Base-by-base conservation (phyloP, 2,329 filamentous ascomycete genomes). In the Dryadomyces quercivorus region DNA sequence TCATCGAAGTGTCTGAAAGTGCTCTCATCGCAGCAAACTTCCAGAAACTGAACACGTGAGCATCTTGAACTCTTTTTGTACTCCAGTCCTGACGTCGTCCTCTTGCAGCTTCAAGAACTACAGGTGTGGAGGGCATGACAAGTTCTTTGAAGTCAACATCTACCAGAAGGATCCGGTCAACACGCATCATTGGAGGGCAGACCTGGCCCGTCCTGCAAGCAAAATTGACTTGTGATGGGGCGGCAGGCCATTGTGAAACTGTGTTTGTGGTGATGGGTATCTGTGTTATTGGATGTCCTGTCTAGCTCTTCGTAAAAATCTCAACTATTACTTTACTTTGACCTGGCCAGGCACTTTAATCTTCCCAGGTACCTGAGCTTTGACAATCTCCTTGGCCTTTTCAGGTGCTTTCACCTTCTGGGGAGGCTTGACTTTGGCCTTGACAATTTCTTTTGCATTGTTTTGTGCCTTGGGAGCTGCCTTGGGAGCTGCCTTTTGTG, bases 121-220 rank as follows among this genome's bases (percentile, higher is more conserved):
- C 65, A 71, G 65, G 52, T 75, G 72, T 54, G 56, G 53, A 1
- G 26, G 2, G 1, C 71, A 76, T 58, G 67, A 75, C 57, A 71
- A 67, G 57, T 76, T 75, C 63, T 75, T 74, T 57, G 73, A 76
- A 57, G 22, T 72, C 34, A 76, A 75, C 59, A n/a, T 75, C 1
- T 75, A 76, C 57, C 64, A 75, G 62, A 74, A 72, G 57, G 64
- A 75, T 59, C 70, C 72, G 0, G 56, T 69, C 31, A 75, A 74
- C 58, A 60, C 48, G 44, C 72, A 75, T 56, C 71, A 73, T 57
- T 75, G 72, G 72, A 65, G 71, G 22, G 62, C 62, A 2, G 69
- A 73, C 53, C 54, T 74, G 50, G 71, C 71, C 16, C 64, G 72
- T 10, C 72, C 71, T 8, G 64, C 66, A 0, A 57, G 56, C 5